A percentile compares a stretch with the other conserved stretches of the same genome.
Evolutionary conservation across 2,329 filamentous ascomycete genomes (phyloP).

Genomic region (Ceratocystis destructans): DNA sequence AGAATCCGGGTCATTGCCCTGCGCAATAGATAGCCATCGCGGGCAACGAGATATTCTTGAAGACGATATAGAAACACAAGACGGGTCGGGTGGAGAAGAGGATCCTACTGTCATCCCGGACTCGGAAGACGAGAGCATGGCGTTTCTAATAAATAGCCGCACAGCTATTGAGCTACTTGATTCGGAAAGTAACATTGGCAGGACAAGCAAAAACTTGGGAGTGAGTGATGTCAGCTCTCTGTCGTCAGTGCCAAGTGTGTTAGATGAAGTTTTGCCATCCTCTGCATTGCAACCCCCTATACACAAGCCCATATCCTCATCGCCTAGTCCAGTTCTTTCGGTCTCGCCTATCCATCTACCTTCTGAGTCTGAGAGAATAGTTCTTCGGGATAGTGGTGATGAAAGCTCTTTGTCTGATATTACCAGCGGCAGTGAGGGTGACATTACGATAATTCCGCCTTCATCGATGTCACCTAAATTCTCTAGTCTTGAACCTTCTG

Average conservation of each 20-base stretch:
- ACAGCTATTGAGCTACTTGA: neutral
- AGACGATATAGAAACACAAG: constrained; percentile 16
- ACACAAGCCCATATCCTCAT: neutral
- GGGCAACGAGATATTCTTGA: constrained; percentile 15
- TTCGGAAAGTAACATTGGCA: neutral
- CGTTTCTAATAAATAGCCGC: neutral
- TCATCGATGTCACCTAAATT: neutral
- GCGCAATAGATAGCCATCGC: constrained; percentile 15
- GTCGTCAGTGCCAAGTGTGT: neutral
- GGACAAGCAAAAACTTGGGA: no score
- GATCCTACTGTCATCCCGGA: constrained; percentile 18
- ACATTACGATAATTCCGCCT: constrained; percentile 2
- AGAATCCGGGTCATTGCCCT: neutral
- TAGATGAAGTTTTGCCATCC: neutral
- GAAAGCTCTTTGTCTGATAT: constrained; percentile 4
- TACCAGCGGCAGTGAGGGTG: neutral
- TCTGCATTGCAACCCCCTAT: neutral
- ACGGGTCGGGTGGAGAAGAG: constrained; percentile 16
- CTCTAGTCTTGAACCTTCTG: neutral
- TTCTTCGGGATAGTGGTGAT: constrained; percentile 1
- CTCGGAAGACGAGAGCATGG: constrained; percentile 14
- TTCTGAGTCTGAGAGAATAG: neutral
- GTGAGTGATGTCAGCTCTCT: neutral
- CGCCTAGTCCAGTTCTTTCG: neutral
- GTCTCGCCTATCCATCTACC: neutral